Base-by-base conservation (phyloP, 352 stramenopile genomes). In the Phytophthora sp. region DNA sequence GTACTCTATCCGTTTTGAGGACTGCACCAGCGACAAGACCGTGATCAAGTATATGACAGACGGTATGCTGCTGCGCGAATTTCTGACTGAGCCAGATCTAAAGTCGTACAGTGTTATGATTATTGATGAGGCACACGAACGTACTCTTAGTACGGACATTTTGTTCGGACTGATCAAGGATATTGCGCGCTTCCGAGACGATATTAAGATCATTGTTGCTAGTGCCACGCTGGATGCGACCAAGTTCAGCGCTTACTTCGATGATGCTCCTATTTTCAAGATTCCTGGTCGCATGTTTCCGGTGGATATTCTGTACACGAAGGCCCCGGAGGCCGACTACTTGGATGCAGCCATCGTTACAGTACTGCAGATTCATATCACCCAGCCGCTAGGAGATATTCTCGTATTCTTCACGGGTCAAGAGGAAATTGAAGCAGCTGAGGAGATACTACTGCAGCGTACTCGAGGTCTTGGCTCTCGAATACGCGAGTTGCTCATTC, bases 31-130 rank as follows among this genome's bases (percentile, higher is more conserved):
- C 54, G 93, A 98, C 54, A 94, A 97, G 46, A 99, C 98, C 1
- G 73, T 96, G 23, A 93, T 99, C 52, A 98, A 98, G 74, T 99
- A 99, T 82, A 99, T 99, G 95, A 99, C 98, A 1, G 98, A 99
- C 72, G 98, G 98, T 70, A 99, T 99, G 97, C 75, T 99, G 20
- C 79, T 99, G 32, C 90, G 97, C 35, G 97, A 99, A 76, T 99
- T 99, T 65, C 75, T 99, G 41, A 99, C 95, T 4, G 97, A 99
- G 72, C 97, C 97, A 0, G 96, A 97, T 63, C 72, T 99, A n/a
- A 94, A 89, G 52, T 93, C 88, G 30, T 99, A 99, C 79, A 98
- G 82, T 26, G 96, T 98, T 35, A 98, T 99, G 77, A 98, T 99
- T 53, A 98, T 99, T 64, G 97, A 99, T 72, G 97, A 99, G 77